These are phyloP conservation scores for Staphylotrichum longicolle DNA, from an alignment of 495 filamentous ascomycete species.

Conservation along the genomic window DNA sequence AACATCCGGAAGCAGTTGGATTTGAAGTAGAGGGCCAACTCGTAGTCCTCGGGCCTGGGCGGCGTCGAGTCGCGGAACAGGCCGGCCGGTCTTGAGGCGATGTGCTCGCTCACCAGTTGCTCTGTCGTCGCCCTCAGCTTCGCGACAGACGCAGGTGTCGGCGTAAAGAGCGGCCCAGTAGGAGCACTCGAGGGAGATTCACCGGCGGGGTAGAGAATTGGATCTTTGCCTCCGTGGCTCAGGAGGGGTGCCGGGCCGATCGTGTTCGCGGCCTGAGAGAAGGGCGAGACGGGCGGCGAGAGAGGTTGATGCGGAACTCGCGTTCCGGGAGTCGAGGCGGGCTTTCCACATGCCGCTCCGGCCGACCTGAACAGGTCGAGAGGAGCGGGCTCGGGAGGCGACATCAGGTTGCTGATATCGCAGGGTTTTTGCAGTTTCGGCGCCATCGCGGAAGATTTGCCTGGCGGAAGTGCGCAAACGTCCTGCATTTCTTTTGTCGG, in stretches of 20 bases:
- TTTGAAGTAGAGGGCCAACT: constrained; percentile 63
- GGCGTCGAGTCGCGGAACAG: constrained; percentile 58
- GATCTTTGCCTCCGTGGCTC: constrained; percentile 49
- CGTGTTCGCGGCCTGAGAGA: constrained; percentile 40
- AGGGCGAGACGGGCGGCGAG: constrained; percentile 73
- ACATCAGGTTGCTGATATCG: constrained; percentile 64
- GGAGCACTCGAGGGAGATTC: constrained; percentile 44
- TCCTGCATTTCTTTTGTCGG: constrained; percentile 23
- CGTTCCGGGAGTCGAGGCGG: constrained; percentile 36
- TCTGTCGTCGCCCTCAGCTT: constrained; percentile 40
- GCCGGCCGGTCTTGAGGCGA: constrained; percentile 58
- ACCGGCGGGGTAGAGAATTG: constrained; percentile 58
- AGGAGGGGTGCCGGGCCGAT: constrained; percentile 47
- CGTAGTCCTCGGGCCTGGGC: constrained; percentile 68
- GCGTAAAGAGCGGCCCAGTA: constrained; percentile 57
- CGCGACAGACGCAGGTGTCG: constrained; percentile 41
- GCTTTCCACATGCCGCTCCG: constrained; percentile 31
- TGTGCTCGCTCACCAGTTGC: constrained; percentile 60
- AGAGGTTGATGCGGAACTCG: constrained; percentile 53
- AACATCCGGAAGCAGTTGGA: constrained; percentile 61
- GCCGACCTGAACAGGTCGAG: constrained; percentile 57
- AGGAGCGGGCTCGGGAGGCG: constrained; percentile 65
- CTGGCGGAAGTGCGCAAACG: not conserved
- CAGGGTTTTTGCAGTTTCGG: constrained; percentile 33
- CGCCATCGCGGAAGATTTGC: constrained; percentile 12